Base-by-base conservation (phyloP, 2,329 filamentous ascomycete genomes). In the Lasiodiplodia sp. region DNA sequence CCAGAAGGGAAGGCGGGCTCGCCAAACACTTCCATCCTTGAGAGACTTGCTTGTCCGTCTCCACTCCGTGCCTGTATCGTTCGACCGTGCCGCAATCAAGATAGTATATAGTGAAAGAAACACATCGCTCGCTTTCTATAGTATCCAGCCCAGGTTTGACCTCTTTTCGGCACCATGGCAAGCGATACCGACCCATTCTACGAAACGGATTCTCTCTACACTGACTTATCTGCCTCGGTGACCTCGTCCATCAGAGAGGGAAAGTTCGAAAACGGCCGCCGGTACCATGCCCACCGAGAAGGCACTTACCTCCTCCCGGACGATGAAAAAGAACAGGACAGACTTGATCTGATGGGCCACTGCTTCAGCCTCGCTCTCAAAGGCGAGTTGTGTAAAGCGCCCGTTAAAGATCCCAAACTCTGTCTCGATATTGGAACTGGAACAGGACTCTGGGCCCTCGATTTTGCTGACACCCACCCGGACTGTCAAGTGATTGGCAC, bases 311-410 rank as follows among this genome's bases (percentile, higher is more conserved):
- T 76, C 73, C 28, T 23, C 25, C 56, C 78, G 63, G 79, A 79
- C 70, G 78, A 80, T 72, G 78, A 79, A 63, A 72, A 75, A 38
- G 78, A 80, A 71, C 76, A 78, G 66, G 78, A 80, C 71, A 75
- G 78, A 23, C 52, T 70, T 3, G 78, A 80, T 70, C 74, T 80
- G 12, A 72, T 79, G 57, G 77, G 79, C 71, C 77, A 79, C 73
- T 77, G 79, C 68, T 79, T 75, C 71, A 74, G 74, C 38, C 73
- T 80, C 23, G 72, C 78, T 55, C 73, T 80, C 23, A 72, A 72
- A 40, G 78, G 77, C 38, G 77, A 77, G 63, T 75, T 80, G 14
- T 75, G 76, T 74, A 72, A 75, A 23, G 77, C 76, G 10, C 78
- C 78, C 18, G 68, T 80, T 11, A 37, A 68, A 28, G 65, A 58